These are phyloP conservation scores for Syzygium aqueum DNA, from an alignment of 345 rosid species.

Conservation along the genomic window DNA sequence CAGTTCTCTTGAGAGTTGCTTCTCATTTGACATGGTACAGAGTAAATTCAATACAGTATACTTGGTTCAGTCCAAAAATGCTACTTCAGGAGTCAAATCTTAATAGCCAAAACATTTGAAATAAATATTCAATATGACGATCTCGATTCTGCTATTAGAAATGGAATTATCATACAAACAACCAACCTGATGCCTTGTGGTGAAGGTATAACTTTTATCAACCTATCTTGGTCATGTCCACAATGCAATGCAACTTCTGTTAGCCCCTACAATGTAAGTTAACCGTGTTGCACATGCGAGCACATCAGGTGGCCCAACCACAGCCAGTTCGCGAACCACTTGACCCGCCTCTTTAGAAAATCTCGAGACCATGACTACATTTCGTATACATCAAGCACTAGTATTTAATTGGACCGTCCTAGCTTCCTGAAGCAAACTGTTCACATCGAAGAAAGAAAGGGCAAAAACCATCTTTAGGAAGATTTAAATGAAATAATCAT, in stretches of 20 bases:
- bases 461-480: background rate
- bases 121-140: background rate
- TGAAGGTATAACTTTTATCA: background rate
- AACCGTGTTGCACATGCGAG: background rate
- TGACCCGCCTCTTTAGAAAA: background rate
- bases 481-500: background rate
- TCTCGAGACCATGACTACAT: background rate
- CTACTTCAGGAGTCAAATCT: background rate
- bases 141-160: background rate
- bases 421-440: constrained; percentile 97
- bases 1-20: background rate
- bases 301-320: background rate
- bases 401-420: constrained; percentile 84
- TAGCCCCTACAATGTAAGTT: background rate
- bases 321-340: background rate
- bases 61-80: background rate
- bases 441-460: background rate
- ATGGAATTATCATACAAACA: background rate
- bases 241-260: background rate
- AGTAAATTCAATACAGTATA: background rate
- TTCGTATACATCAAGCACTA: constrained; percentile 4
- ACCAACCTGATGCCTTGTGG: background rate
- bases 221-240: background rate
- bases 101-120: background rate
- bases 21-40: background rate